Conservation (phyloP, 768 basidiomycete genomes). For the Tremella yokohamensis region DNA sequence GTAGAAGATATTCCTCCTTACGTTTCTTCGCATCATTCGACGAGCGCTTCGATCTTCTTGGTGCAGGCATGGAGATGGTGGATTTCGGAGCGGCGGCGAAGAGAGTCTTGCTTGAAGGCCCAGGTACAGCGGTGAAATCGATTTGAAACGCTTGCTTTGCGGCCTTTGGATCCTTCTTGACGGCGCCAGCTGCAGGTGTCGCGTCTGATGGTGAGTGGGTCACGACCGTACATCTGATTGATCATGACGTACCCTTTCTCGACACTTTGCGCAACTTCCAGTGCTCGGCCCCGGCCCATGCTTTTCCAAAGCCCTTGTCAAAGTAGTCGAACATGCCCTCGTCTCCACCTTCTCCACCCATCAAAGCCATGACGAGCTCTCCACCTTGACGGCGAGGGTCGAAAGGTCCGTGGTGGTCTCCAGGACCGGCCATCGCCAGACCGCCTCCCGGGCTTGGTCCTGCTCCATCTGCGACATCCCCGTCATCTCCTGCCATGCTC, state of each 20-base stretch:
- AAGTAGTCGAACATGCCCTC: conserved; percentile 76
- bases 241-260: conserved; percentile 62
- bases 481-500: conserved; percentile 53
- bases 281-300: conserved; percentile 98
- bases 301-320: conserved; percentile 74
- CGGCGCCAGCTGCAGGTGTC: conserved; percentile 54
- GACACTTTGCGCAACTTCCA: conserved; percentile 89
- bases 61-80: conserved; percentile 31
- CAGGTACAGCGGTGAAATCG: conserved; percentile 52
- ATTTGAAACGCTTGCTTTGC: conserved; percentile 48
- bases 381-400: conserved; percentile 70
- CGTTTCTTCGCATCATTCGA: conserved; percentile 21
- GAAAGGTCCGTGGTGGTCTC: conserved; percentile 64
- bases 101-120: conserved; percentile 35
- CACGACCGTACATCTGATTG: too few species aligned
- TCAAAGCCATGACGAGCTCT: conserved; percentile 83
- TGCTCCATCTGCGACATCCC: conserved; percentile 53
- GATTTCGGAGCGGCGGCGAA: conserved; percentile 43
- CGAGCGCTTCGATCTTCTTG: conserved; percentile 2
- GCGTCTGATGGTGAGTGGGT: conserved; percentile 5
- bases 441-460: conserved; percentile 43
- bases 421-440: conserved; percentile 35
- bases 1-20: conserved; percentile 65
- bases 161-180: conserved; percentile 50
- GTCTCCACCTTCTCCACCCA: conserved; percentile 60